Conservation (phyloP, 768 basidiomycete species). For the Psilocybe sp. region DNA sequence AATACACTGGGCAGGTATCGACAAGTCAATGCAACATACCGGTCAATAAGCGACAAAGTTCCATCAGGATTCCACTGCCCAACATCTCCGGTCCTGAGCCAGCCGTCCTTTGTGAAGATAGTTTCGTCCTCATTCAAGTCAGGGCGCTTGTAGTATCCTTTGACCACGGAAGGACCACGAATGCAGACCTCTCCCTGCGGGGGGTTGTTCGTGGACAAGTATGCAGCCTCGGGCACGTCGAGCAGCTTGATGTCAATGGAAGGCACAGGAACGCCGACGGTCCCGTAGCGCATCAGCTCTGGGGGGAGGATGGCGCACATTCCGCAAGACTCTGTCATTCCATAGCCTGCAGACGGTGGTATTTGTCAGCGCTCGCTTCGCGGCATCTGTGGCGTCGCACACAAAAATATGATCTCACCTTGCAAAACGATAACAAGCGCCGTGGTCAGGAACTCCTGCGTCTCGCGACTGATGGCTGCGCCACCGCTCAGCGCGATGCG, state of each 20-base stretch:
- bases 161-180: conserved; percentile 81
- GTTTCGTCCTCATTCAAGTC: conserved; percentile 83
- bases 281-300: conserved; percentile 68
- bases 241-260: conserved; percentile 86
- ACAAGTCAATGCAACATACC: conserved; percentile 42
- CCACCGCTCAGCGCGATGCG: conserved; percentile 82
- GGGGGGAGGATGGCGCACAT: conserved; percentile 90
- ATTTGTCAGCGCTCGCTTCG: conserved; percentile 2
- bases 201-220: conserved; percentile 66
- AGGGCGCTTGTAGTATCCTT: conserved; percentile 88
- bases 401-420: conserved; percentile 45
- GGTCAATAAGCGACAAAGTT: conserved; percentile 84
- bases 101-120: conserved; percentile 88
- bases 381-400: background rate
- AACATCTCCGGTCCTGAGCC: conserved; percentile 92
- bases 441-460: conserved; percentile 85
- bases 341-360: conserved; percentile 69
- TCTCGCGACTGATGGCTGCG: conserved; percentile 79
- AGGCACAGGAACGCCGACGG: conserved; percentile 86
- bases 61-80: conserved; percentile 95
- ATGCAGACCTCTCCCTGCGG: conserved; percentile 89
- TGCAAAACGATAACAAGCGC: conserved; percentile 84
- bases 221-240: conserved; percentile 84
- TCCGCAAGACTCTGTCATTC: conserved; percentile 94
- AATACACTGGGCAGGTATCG: background rate